Percentiles rank a stretch among this genome's conserved stretches.
Conservation (phyloP, 805 yeast species). For the Wickerhamiella vanderwaltii region DNA sequence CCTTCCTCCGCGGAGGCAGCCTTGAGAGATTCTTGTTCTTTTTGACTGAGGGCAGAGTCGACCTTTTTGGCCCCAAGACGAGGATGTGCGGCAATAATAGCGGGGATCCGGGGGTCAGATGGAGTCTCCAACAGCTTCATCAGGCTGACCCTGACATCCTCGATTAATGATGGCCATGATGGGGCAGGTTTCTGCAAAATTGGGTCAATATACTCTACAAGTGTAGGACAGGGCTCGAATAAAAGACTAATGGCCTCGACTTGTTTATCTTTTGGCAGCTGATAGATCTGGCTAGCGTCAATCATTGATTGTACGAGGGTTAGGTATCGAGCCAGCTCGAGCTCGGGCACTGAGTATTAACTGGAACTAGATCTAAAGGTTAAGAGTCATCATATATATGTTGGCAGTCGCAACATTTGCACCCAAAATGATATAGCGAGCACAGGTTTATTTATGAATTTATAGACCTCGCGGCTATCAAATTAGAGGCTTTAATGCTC, state of each 20-base stretch:
- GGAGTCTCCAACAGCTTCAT: slow-evolving; percentile 26
- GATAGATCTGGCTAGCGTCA: slow-evolving; percentile 2
- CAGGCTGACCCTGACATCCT: slow-evolving; percentile 32
- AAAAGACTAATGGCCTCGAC: slow-evolving; percentile 38
- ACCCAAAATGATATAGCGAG: no score
- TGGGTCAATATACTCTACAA: slow-evolving; percentile 29
- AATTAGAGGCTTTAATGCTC: no score
- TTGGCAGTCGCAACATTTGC: no score
- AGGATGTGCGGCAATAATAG: slow-evolving; percentile 83
- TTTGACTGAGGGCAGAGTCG: slow-evolving; percentile 48
- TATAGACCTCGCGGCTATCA: no score
- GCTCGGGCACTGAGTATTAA: not conserved
- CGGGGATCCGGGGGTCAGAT: slow-evolving; percentile 21
- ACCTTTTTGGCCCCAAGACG: slow-evolving; percentile 53
- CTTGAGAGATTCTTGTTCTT: slow-evolving; percentile 57
- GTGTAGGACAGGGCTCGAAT: slow-evolving; percentile 54
- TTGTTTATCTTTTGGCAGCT: slow-evolving; percentile 21
- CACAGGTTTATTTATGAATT: no score
- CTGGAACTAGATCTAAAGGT: no score
- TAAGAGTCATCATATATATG: no score
- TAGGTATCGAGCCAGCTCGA: no score
- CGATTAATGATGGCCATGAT: slow-evolving; percentile 34
- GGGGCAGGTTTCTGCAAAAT: slow-evolving; percentile 19
- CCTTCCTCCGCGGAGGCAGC: slow-evolving; percentile 40
- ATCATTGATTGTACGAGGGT: no score